Evolutionary conservation across 106 monocot species (phyloP).

Genomic region (Narthecium ossifragum): DNA sequence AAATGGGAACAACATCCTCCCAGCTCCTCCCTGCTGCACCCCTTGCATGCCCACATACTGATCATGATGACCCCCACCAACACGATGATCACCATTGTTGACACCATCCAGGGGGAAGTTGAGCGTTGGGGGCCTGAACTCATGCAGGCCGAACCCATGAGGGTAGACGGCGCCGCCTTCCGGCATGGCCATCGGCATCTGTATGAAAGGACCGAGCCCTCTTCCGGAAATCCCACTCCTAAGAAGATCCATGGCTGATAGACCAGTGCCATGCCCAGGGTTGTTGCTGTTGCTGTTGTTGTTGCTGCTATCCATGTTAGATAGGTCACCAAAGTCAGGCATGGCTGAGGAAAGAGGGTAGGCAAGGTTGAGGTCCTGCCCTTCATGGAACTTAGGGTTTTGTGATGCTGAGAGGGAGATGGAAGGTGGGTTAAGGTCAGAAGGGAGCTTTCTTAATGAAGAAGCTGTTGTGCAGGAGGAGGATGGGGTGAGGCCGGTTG

Average conservation of each 20-base stretch:
- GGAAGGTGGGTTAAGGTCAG: not conserved
- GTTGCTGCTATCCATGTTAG: conserved; percentile 22
- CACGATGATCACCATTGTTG: not conserved
- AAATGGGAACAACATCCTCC: conserved; percentile 52
- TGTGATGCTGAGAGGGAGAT: not conserved
- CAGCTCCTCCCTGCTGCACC: conserved; percentile 15
- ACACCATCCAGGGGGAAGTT: conserved; percentile 14
- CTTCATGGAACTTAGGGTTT: conserved; percentile 20
- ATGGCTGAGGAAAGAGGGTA: conserved; percentile 24
- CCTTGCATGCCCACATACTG: conserved; percentile 12
- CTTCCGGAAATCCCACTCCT: conserved; percentile 37
- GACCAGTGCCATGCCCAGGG: conserved; percentile 6
- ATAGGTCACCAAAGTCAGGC: conserved; percentile 17
- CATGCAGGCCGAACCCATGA: conserved; percentile 45
- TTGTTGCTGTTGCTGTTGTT: not conserved
- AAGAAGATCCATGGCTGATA: conserved; percentile 63
- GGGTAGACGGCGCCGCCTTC: conserved; percentile 25
- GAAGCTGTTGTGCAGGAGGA: not conserved
- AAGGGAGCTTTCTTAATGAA: too few species aligned
- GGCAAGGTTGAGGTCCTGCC: conserved; percentile 38
- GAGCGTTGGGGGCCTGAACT: conserved; percentile 33
- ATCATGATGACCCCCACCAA: not conserved
- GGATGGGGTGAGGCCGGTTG: not conserved
- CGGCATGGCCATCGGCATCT: conserved; percentile 23
- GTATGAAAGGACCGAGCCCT: conserved; percentile 21